These are phyloP conservation scores for Neonectria coccinea DNA, from an alignment of 2,329 filamentous ascomycete species.

Conservation along the genomic window DNA sequence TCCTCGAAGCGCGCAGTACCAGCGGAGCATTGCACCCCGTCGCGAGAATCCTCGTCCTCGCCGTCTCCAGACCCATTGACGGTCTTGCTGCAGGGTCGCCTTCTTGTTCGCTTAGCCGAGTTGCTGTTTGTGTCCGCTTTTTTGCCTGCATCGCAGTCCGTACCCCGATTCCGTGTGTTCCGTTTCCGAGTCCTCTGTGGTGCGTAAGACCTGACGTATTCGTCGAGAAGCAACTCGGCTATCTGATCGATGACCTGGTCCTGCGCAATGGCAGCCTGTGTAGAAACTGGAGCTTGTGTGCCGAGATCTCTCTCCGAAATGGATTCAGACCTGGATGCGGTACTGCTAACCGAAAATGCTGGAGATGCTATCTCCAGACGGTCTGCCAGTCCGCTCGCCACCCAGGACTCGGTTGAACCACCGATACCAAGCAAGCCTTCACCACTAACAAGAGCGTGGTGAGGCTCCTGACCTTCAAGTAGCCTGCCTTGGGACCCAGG, in stretches of 20 bases:
- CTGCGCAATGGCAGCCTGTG: background rate
- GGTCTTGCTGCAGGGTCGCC: background rate
- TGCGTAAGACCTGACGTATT: conserved; percentile 8
- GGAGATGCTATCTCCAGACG: background rate
- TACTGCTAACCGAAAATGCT: background rate
- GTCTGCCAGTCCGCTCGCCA: too few relatives aligned
- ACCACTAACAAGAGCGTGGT: rapidly evolving
- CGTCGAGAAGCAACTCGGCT: background rate
- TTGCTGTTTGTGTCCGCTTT: rapidly evolving
- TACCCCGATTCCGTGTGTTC: background rate
- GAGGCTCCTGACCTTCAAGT: rapidly evolving
- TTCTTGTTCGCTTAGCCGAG: background rate
- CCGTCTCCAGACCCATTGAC: background rate
- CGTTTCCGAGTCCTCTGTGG: background rate
- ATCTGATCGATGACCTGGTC: background rate
- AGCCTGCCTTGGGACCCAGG: background rate
- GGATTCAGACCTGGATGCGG: too few relatives aligned
- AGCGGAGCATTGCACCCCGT: background rate
- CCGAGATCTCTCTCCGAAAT: background rate
- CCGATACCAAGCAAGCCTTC: background rate
- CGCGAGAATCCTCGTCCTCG: conserved; percentile 12
- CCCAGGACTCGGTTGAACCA: background rate
- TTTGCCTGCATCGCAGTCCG: background rate
- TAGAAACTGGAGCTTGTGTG: background rate
- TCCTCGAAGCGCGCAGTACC: rapidly evolving